Evolutionary conservation across 768 basidiomycete species (phyloP).

Genomic region (Termitomyces sp.): DNA sequence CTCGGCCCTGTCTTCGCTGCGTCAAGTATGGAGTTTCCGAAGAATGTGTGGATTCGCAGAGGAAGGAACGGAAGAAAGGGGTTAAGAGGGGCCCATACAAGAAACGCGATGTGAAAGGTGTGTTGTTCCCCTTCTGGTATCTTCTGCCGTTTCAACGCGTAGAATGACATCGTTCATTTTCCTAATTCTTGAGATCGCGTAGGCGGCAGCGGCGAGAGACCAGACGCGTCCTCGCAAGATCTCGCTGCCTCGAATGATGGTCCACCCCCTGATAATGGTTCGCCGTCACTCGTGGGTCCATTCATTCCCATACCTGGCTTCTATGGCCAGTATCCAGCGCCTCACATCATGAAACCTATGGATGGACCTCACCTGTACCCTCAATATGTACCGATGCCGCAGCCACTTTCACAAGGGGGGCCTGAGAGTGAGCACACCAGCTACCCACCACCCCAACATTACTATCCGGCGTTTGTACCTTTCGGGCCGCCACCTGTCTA

Average conservation of each 20-base stretch:
- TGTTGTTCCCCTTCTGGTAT: slow-evolving; percentile 25
- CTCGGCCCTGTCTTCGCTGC: slow-evolving; percentile 88
- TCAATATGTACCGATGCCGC: slow-evolving; percentile 20
- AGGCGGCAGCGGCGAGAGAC: slow-evolving; percentile 47
- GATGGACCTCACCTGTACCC: slow-evolving; percentile 43
- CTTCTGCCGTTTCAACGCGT: slow-evolving; percentile 16
- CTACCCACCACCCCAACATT: slow-evolving; percentile 17
- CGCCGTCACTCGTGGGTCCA: slow-evolving; percentile 39
- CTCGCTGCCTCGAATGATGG: slow-evolving; percentile 36
- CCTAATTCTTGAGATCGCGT: slow-evolving; percentile 51
- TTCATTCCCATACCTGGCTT: slow-evolving; percentile 55
- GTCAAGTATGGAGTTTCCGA: slow-evolving; percentile 86
- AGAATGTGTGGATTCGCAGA: slow-evolving; percentile 84
- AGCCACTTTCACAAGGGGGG: slow-evolving; percentile 14
- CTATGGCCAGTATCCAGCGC: slow-evolving; percentile 49
- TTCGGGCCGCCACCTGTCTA: slow-evolving; percentile 16
- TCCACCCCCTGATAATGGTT: slow-evolving; percentile 34
- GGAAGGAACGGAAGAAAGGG: slow-evolving; percentile 90
- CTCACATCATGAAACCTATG: slow-evolving; percentile 46
- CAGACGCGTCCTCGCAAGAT: slow-evolving; percentile 31
- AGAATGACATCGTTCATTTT: slow-evolving; percentile 26
- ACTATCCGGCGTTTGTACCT: slow-evolving; percentile 17
- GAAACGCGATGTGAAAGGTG: slow-evolving; percentile 92
- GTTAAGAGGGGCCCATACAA: slow-evolving; percentile 88
- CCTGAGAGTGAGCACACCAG: slow-evolving; percentile 12